phyloP scores from a whole-genome alignment of 148 eudicot species.

The Heliamphora exappendiculata region DNA sequence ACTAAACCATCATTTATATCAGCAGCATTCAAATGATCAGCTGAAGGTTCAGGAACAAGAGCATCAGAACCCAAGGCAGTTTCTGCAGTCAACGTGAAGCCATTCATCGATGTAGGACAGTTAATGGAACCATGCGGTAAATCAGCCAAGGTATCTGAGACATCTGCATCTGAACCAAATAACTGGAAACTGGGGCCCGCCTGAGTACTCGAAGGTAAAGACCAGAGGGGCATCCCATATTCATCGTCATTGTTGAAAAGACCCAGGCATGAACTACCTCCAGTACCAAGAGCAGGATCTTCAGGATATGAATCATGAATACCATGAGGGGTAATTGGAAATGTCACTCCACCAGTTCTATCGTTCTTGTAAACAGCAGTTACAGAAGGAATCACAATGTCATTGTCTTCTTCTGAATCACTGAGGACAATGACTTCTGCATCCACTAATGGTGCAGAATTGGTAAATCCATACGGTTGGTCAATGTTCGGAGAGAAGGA shows the following conservation, averaged over 20 bases:
- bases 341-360: conserved; percentile 25
- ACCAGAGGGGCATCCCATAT: conserved; percentile 58
- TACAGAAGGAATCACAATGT: conserved; percentile 21
- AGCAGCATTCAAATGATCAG: conserved; percentile 32
- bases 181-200: conserved; percentile 63
- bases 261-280: conserved; percentile 50
- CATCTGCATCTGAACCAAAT: conserved; percentile 70
- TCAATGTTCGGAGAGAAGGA: conserved; percentile 42
- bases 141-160: conserved; percentile 45
- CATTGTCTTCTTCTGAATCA: conserved; percentile 74
- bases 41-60: conserved; percentile 37
- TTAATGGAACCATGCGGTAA: conserved; percentile 41
- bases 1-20: conserved; percentile 55
- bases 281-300: conserved; percentile 48
- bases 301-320: conserved; percentile 55
- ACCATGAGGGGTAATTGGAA: conserved; percentile 34
- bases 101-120: conserved; percentile 51
- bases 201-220: conserved; percentile 56
- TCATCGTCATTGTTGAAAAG: conserved; percentile 65
- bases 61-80: conserved; percentile 40
- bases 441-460: conserved; percentile 30
- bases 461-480: conserved; percentile 26
- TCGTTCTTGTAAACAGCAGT: conserved; percentile 18
- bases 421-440: conserved; percentile 59
- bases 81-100: conserved; percentile 46